phyloP scores from a whole-genome alignment of 768 basidiomycete species.

The Chalciporus chontae region DNA sequence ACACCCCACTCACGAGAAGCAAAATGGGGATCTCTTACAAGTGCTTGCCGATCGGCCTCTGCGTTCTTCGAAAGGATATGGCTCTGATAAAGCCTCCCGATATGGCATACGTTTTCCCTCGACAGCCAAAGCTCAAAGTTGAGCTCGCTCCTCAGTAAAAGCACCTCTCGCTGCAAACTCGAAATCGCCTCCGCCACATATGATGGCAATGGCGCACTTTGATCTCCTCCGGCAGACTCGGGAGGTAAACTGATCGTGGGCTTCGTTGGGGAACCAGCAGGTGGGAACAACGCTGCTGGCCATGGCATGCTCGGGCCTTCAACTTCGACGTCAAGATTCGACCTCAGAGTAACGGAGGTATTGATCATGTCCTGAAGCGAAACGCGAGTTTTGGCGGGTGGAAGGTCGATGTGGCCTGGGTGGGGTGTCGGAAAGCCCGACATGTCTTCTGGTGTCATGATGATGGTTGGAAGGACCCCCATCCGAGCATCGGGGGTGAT shows the following conservation, averaged over 20 bases:
- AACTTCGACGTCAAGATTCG: constrained; percentile 62
- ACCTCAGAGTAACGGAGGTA: constrained; percentile 70
- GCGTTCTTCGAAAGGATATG: constrained; percentile 68
- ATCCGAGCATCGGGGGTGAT: constrained; percentile 5
- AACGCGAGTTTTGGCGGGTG: constrained; percentile 32
- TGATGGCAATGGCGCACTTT: constrained; percentile 33
- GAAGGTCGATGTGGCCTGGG: constrained; percentile 35
- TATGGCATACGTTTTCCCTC: constrained; percentile 76
- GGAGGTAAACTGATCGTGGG: constrained; percentile 11
- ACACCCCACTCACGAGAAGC: not conserved
- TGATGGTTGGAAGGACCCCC: constrained; percentile 2
- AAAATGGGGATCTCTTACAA: constrained; percentile 47
- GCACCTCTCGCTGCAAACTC: constrained; percentile 68
- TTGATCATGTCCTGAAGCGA: constrained; percentile 76
- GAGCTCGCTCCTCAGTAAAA: constrained; percentile 74
- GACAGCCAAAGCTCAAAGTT: constrained; percentile 85
- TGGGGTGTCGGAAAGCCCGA: constrained; percentile 29
- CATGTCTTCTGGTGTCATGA: constrained; percentile 20
- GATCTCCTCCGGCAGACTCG: constrained; percentile 12
- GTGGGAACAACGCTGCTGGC: constrained; percentile 44
- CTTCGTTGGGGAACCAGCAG: constrained; percentile 28
- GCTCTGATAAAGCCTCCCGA: constrained; percentile 75
- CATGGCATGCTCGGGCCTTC: constrained; percentile 49
- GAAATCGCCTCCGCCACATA: constrained; percentile 66
- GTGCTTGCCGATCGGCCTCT: constrained; percentile 76